Evolutionary conservation across 306 rosid genomes (phyloP).

Genomic region (Alnus rubra): DNA sequence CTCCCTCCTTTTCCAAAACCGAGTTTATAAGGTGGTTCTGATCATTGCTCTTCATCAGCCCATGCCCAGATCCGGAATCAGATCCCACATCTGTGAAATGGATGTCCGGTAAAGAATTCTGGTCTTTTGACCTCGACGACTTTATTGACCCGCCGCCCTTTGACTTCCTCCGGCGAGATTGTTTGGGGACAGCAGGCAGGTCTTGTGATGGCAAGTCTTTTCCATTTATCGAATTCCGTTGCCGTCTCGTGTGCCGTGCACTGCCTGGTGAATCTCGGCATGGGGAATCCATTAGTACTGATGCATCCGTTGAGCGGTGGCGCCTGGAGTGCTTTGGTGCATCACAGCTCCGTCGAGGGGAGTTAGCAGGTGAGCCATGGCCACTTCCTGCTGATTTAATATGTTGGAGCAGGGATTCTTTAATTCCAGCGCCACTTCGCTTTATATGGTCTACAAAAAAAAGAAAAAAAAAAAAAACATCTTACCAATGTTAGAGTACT

Average conservation of each 20-base stretch:
- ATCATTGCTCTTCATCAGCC: constrained; percentile 10
- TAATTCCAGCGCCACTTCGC: constrained; percentile 4
- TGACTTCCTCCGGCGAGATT: constrained; percentile 47
- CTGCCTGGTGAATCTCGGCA: constrained; percentile 42
- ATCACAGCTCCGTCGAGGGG: constrained; percentile 35
- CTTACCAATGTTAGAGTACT: too few relatives aligned
- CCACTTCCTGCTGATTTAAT: constrained; percentile 4
- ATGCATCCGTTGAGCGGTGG: constrained; percentile 41
- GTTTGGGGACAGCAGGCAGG: constrained; percentile 42
- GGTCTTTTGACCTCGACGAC: constrained; percentile 50
- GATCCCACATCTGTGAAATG: constrained; percentile 34
- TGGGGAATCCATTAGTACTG: constrained; percentile 27
- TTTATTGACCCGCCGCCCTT: constrained; percentile 56
- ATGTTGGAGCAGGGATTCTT: constrained; percentile 16
- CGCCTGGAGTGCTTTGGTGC: constrained; percentile 49
- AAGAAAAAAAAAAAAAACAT: not conserved
- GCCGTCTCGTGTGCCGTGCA: constrained; percentile 42
- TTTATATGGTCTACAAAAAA: not conserved
- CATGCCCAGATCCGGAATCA: constrained; percentile 22
- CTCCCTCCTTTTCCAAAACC: constrained; percentile 20
- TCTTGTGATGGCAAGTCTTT: constrained; percentile 37
- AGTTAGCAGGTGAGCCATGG: constrained; percentile 17
- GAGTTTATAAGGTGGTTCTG: constrained; percentile 5
- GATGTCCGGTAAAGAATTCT: constrained; percentile 48
- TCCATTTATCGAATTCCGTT: constrained; percentile 35